A percentile compares a stretch with the other conserved stretches of the same genome.
These are phyloP conservation scores for Neurospora sp. DNA, from an alignment of 495 filamentous ascomycete species.

Conservation along the genomic window DNA sequence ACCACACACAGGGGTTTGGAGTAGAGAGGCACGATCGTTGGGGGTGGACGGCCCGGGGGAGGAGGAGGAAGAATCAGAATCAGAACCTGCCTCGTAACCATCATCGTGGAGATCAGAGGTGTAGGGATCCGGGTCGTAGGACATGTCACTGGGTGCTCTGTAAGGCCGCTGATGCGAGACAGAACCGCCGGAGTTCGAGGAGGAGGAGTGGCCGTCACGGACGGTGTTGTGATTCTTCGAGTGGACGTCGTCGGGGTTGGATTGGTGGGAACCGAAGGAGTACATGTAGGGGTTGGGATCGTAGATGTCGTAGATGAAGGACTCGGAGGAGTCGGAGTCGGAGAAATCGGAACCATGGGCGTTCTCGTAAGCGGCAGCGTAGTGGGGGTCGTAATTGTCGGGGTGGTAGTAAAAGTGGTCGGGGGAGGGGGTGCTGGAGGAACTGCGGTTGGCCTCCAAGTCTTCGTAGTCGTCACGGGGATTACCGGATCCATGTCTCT, in stretches of 20 bases:
- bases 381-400: not conserved
- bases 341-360: too few relatives aligned
- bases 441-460: not conserved
- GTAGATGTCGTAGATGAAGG: not conserved
- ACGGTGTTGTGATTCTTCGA: not conserved
- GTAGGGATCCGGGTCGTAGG: not conserved
- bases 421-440: not conserved
- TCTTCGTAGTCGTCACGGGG: not conserved
- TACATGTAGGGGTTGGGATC: too few relatives aligned
- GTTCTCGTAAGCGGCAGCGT: not conserved
- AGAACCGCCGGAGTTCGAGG: not conserved
- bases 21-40: not conserved
- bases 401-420: not conserved
- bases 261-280: not conserved
- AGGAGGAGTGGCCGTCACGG: not conserved
- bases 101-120: not conserved
- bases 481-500: not conserved
- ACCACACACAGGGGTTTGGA: not conserved
- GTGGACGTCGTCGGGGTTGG: not conserved
- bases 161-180: not conserved
- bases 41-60: not conserved
- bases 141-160: not conserved
- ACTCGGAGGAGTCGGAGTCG: not conserved
- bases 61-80: not conserved
- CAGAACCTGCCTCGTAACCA: not conserved